A percentile compares a stretch with the other conserved stretches of the same genome.
Conservation (phyloP, 306 rosid species). For the Citrullus colocynthis region DNA sequence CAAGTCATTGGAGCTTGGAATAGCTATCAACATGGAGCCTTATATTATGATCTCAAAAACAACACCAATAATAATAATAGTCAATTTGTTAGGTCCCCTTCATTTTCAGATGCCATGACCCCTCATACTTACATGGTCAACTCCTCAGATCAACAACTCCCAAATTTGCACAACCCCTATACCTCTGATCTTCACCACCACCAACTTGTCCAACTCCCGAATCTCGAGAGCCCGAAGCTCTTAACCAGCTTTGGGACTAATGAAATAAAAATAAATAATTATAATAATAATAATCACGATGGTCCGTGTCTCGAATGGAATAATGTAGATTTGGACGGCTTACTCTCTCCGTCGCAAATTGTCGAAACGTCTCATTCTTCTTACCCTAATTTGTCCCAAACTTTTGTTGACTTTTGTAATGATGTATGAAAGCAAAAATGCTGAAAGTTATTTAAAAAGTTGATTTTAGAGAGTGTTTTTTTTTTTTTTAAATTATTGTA, state of each 20-base stretch:
- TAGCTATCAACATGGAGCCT: slow-evolving; percentile 13
- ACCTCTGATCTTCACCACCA: slow-evolving; percentile 10
- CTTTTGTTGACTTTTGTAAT: slow-evolving; percentile 1
- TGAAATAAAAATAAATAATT: background rate
- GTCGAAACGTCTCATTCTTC: background rate
- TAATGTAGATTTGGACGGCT: background rate
- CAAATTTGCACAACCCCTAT: slow-evolving; percentile 19
- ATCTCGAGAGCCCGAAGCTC: slow-evolving; percentile 38
- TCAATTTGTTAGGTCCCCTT: slow-evolving; percentile 25
- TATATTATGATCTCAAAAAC: slow-evolving; percentile 32
- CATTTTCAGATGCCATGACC: slow-evolving; percentile 22
- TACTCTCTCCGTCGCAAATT: background rate
- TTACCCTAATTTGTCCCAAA: background rate
- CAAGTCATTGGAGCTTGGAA: slow-evolving; percentile 55
- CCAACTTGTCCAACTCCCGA: slow-evolving; percentile 39
- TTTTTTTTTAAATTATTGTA: background rate
- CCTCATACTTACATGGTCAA: slow-evolving; percentile 4
- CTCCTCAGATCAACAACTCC: slow-evolving; percentile 21
- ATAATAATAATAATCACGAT: background rate
- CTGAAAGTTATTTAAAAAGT: background rate
- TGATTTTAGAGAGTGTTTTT: background rate
- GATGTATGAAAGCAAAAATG: background rate
- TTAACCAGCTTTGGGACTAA: background rate
- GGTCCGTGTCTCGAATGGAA: background rate
- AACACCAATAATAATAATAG: slow-evolving; percentile 10